A percentile compares a stretch with the other conserved stretches of the same genome.
Evolutionary conservation across 2,329 filamentous ascomycete species (phyloP).

Genomic region (Pseudocercospora cruenta): DNA sequence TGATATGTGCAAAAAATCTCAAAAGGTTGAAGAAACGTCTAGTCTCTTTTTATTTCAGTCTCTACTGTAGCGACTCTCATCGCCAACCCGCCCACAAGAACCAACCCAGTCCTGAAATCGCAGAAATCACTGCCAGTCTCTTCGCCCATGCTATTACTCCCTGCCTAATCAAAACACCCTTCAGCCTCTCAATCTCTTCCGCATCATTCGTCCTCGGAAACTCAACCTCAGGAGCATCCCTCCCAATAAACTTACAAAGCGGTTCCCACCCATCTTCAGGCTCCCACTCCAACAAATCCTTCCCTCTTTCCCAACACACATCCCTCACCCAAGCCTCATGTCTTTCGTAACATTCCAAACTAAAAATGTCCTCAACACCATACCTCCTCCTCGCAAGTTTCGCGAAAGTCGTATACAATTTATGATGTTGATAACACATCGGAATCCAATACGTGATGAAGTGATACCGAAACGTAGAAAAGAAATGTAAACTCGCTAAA

Average conservation of each 20-base stretch:
- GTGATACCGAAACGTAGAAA: neutral
- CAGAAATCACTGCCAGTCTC: neutral
- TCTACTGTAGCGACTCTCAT: no score
- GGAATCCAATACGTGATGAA: neutral
- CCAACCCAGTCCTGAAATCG: neutral
- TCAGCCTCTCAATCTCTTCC: slow-evolving; percentile 10
- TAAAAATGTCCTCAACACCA: slow-evolving; percentile 7
- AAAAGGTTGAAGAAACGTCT: slow-evolving; percentile 14
- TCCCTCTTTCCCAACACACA: neutral
- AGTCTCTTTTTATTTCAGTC: no score
- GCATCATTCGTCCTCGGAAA: slow-evolving; percentile 10
- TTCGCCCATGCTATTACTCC: slow-evolving; percentile 4
- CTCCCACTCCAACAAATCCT: slow-evolving; percentile 5
- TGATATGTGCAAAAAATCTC: slow-evolving; percentile 12
- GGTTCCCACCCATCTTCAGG: slow-evolving; percentile 6
- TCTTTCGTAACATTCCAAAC: neutral
- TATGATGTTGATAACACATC: slow-evolving; percentile 1
- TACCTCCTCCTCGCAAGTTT: slow-evolving; percentile 2
- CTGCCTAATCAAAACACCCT: slow-evolving; percentile 1
- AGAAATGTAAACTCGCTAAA: neutral
- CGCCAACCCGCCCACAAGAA: neutral
- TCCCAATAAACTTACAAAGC: slow-evolving; percentile 4
- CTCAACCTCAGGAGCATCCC: neutral
- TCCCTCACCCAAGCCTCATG: slow-evolving; percentile 10
- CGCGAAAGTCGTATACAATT: neutral